phyloP scores from a whole-genome alignment of 139 green algal species.

The Chlorella sp. region DNA sequence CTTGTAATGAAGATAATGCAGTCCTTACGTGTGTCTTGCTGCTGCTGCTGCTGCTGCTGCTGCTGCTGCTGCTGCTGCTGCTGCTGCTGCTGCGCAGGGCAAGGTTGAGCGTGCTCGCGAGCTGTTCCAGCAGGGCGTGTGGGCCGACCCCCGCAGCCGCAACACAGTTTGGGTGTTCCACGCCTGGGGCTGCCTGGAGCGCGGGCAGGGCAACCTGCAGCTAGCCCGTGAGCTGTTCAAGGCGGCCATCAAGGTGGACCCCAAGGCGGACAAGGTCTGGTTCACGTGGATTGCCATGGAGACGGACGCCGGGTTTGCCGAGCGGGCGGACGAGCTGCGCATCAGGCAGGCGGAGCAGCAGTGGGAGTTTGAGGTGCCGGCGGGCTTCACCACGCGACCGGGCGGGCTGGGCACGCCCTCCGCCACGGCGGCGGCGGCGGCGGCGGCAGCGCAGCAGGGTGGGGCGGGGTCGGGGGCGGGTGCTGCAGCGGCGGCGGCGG shows the following conservation, averaged over 20 bases:
- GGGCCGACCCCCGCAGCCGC: constrained; percentile 57
- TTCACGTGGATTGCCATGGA: constrained; percentile 87
- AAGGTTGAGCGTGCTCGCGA: constrained; percentile 67
- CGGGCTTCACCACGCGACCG: constrained; percentile 55
- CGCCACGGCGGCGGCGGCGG: not conserved
- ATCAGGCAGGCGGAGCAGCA: constrained; percentile 49
- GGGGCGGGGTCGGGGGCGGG: not conserved
- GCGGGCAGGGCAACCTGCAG: constrained; percentile 48
- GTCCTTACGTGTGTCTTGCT: too few species aligned
- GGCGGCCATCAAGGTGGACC: constrained; percentile 51
- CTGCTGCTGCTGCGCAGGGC: constrained; percentile 24
- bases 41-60: too few species aligned
- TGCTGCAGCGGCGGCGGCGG: not conserved
- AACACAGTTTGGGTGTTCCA: constrained; percentile 72
- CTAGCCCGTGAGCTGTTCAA: constrained; percentile 90
- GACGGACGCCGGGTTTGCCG: constrained; percentile 60
- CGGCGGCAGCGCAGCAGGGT: not conserved
- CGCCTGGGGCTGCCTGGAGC: constrained; percentile 90
- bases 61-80: too few species aligned
- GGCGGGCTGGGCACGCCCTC: not conserved
- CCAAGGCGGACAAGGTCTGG: constrained; percentile 64
- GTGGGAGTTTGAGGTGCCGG: constrained; percentile 46
- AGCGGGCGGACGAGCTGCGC: constrained; percentile 82
- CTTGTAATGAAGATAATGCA: too few species aligned
- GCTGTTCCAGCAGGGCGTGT: constrained; percentile 93